Base-by-base conservation (phyloP, 169 alveolate species). In the Cyclospora cayetanensis region DNA sequence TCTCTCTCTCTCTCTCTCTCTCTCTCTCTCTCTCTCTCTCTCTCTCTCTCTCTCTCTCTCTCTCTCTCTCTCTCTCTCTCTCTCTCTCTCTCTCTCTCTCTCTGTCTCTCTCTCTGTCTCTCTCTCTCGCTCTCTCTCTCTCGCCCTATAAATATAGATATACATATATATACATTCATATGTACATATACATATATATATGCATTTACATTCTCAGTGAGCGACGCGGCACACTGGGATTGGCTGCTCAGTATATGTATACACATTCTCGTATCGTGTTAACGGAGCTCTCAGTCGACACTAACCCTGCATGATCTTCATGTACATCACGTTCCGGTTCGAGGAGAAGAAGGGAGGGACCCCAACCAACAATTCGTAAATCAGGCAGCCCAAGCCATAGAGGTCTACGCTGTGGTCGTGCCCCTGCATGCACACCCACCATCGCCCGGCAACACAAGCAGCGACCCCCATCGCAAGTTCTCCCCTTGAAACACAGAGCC, bases 341-440 rank as follows among this genome's bases (percentile, higher is more conserved):
- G 70, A 0, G 20, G 43, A 4, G 41, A 34, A 97, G 96, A 97
- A 98, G 65, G 99, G 99, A 65, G 98, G 99, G 91, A 97, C 97
- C n/a, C 99, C 99, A 25, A 98, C 99, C 76, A 98, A 95, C 98
- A 98, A 97, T 94, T 98, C 99, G 93, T 98, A 98, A 22, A 97
- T 95, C 42, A 98, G 94, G 27, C 97, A 97, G 1, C 99, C 99
- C 63, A 98, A 41, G 83, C 60, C 80, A 34, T 84, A 84, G 15
- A 50, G 31, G 42, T 84, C 91, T 20, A 84, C 37, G 1, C 53
- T 65, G 37, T 60, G 22, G 66, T 41, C 91, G 25, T 84, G 91
- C 15, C 91, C 91, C 91, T 83, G 91, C 63, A 68, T 37, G 34
- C 22, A 60, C 22, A 25, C 74, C 5, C 74, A 25, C 74, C 9